These are phyloP conservation scores for Chlorophyllum brunneum DNA, from an alignment of 768 basidiomycete genomes.

Conservation along the genomic window DNA sequence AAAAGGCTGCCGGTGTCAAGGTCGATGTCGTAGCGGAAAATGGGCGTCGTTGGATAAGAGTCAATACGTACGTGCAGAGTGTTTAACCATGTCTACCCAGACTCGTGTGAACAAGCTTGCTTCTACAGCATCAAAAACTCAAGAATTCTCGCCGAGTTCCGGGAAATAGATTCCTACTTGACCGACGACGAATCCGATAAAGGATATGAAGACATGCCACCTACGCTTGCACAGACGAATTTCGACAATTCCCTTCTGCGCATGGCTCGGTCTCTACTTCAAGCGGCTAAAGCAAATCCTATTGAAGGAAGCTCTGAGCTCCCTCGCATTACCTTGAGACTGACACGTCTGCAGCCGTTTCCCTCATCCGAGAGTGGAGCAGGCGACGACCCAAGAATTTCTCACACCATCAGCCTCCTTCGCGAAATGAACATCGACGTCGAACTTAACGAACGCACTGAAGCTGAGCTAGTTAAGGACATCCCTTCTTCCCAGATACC, in stretches of 20 bases:
- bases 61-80: slow-evolving; percentile 70
- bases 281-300: slow-evolving; percentile 58
- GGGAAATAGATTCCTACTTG: slow-evolving; percentile 79
- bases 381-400: slow-evolving; percentile 52
- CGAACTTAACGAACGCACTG: slow-evolving; percentile 55
- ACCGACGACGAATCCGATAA: slow-evolving; percentile 53
- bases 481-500: slow-evolving; percentile 11
- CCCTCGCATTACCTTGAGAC: slow-evolving; percentile 54
- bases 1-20: slow-evolving; percentile 46
- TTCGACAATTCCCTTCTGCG: slow-evolving; percentile 73
- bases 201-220: slow-evolving; percentile 21
- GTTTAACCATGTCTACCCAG: slow-evolving; percentile 3
- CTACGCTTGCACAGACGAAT: slow-evolving; percentile 43
- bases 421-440: slow-evolving; percentile 62
- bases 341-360: slow-evolving; percentile 64
- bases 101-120: neutral
- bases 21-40: slow-evolving; percentile 79
- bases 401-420: slow-evolving; percentile 52
- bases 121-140: slow-evolving; percentile 65
- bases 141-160: slow-evolving; percentile 74
- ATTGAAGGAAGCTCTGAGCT: slow-evolving; percentile 33
- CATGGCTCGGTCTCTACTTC: slow-evolving; percentile 65
- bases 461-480: slow-evolving; percentile 19
- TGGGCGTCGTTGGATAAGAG: slow-evolving; percentile 75
- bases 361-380: slow-evolving; percentile 22